Evolutionary conservation across 129 eudicot genomes (phyloP).

Genomic region (Flaveria brownii): DNA sequence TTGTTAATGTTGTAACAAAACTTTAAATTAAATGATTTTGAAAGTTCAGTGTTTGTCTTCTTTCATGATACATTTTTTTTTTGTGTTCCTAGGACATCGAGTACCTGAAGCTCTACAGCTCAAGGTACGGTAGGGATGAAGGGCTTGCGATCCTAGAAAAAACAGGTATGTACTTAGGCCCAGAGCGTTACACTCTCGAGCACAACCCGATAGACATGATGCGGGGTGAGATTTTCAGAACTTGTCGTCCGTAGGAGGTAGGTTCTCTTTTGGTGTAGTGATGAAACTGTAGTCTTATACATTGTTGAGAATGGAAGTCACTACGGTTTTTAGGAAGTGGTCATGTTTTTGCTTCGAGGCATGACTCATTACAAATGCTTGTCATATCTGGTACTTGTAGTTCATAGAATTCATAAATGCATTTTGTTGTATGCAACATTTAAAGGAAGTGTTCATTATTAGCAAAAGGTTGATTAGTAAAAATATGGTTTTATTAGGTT

Average conservation of each 20-base stretch:
- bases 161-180: constrained; percentile 89
- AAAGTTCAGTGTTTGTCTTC: background rate
- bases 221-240: constrained; percentile 90
- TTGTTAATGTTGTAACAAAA: background rate
- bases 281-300: constrained; percentile 26
- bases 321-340: constrained; percentile 17
- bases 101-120: constrained; percentile 82
- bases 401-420: constrained; percentile 10
- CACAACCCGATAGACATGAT: constrained; percentile 83
- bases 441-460: background rate
- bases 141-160: constrained; percentile 73
- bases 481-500: no score
- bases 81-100: constrained; percentile 67
- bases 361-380: constrained; percentile 20
- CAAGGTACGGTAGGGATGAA: constrained; percentile 84
- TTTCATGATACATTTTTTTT: constrained; percentile 8
- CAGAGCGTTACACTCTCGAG: constrained; percentile 84
- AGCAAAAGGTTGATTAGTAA: background rate
- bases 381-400: constrained; percentile 2
- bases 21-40: background rate
- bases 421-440: constrained; percentile 1
- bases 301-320: constrained; percentile 2
- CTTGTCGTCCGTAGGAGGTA: constrained; percentile 58
- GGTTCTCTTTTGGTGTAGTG: constrained; percentile 21
- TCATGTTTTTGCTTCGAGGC: constrained; percentile 30